Percentiles rank a stretch among this genome's conserved stretches.
Conservation (phyloP, 2,329 filamentous ascomycete species). For the Macrophomina phaseolina region DNA sequence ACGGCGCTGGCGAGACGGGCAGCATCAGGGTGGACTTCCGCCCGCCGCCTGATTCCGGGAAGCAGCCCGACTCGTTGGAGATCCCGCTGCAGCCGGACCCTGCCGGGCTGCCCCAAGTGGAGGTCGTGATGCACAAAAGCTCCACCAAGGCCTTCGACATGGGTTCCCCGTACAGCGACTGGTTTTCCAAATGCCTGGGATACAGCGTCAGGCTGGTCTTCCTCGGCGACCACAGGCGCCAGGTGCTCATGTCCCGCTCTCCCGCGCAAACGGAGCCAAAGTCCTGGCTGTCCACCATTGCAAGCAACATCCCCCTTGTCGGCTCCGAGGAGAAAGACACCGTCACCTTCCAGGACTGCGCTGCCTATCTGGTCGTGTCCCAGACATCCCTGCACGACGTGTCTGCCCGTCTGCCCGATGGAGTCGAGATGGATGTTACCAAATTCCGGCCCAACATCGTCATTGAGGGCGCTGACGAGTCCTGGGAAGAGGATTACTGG, state of each 20-base stretch:
- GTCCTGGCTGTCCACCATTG: slow-evolving; percentile 42
- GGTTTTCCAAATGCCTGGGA: slow-evolving; percentile 53
- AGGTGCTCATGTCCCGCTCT: slow-evolving; percentile 46
- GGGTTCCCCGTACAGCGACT: slow-evolving; percentile 48
- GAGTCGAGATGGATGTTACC: slow-evolving; percentile 49
- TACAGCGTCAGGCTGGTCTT: slow-evolving; percentile 51
- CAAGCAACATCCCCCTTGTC: slow-evolving; percentile 31
- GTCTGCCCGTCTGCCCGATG: slow-evolving; percentile 48
- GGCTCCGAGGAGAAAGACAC: slow-evolving; percentile 31
- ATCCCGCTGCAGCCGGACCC: slow-evolving; percentile 50
- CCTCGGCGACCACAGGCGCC: slow-evolving; percentile 48
- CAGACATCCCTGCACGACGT: slow-evolving; percentile 73
- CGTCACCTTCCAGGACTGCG: slow-evolving; percentile 75
- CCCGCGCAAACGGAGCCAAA: slow-evolving; percentile 29
- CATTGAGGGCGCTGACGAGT: slow-evolving; percentile 45
- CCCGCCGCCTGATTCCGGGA: slow-evolving; percentile 38
- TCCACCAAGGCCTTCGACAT: slow-evolving; percentile 51
- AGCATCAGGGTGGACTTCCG: slow-evolving; percentile 47
- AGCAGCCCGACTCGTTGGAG: slow-evolving; percentile 38
- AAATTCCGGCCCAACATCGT: slow-evolving; percentile 57
- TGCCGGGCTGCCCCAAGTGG: slow-evolving; percentile 41
- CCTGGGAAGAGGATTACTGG: slow-evolving; percentile 57
- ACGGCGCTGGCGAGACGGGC: slow-evolving; percentile 34
- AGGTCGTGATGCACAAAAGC: slow-evolving; percentile 53
- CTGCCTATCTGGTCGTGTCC: slow-evolving; percentile 75